Conservation (phyloP, 768 basidiomycete genomes). For the Boletus insuetus region DNA sequence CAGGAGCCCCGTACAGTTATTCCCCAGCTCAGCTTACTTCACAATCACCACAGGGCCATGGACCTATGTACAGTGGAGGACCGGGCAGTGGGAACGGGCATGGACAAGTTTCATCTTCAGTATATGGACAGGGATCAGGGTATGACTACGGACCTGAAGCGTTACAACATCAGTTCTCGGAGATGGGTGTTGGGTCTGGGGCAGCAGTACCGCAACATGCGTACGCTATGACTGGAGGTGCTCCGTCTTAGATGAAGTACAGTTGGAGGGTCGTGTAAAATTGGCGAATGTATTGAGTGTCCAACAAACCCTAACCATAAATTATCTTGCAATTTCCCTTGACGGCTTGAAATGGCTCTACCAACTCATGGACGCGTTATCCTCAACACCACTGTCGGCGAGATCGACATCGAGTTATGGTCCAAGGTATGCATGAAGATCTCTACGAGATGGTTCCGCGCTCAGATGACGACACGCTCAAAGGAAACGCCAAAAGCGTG, state of each 20-base stretch:
- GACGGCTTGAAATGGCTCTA: conserved; percentile 56
- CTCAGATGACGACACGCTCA: not conserved
- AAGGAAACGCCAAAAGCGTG: conserved; percentile 94
- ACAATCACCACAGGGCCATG: conserved; percentile 16
- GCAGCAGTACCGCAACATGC: conserved; percentile 21
- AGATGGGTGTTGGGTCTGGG: conserved; percentile 26
- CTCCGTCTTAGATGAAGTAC: conserved; percentile 11
- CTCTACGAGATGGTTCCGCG: not conserved
- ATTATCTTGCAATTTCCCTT: not conserved
- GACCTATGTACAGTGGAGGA: conserved; percentile 17
- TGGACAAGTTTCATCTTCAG: conserved; percentile 17
- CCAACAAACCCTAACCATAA: conserved; percentile 23
- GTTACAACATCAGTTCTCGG: conserved; percentile 32
- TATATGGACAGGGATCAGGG: conserved; percentile 17
- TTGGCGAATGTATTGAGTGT: not conserved
- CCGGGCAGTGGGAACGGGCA: conserved; percentile 24
- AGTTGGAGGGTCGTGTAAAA: not conserved
- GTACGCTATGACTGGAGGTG: conserved; percentile 19
- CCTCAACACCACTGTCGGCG: conserved; percentile 83
- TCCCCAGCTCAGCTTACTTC: conserved; percentile 8
- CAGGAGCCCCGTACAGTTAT: conserved; percentile 18
- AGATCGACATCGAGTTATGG: conserved; percentile 91
- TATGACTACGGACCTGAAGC: conserved; percentile 24
- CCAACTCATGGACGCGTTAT: conserved; percentile 86
- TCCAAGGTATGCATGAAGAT: conserved; percentile 58